Conservation (phyloP, 75 land plant species). For the Gnetum montanum region DNA sequence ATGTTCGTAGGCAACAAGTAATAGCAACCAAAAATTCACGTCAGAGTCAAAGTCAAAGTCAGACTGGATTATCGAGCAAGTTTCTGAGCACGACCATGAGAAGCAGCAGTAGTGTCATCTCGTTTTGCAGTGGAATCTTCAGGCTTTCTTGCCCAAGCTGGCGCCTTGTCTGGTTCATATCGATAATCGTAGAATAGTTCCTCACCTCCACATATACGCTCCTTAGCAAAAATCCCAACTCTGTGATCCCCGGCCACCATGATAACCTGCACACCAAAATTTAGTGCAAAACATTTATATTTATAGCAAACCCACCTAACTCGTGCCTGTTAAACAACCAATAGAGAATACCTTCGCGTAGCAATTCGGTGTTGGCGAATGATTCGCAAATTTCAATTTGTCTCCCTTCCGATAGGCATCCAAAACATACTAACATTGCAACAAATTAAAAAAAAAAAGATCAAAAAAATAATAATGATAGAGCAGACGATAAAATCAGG, state of each 20-base stretch:
- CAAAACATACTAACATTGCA: slow-evolving; percentile 69
- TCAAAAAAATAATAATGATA: background rate
- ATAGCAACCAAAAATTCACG: too few species aligned
- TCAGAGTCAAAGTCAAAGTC: background rate
- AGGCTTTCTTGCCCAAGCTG: slow-evolving; percentile 90
- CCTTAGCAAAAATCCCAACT: slow-evolving; percentile 98
- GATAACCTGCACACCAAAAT: slow-evolving; percentile 70
- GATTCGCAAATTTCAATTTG: slow-evolving; percentile 96
- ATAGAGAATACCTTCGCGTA: slow-evolving; percentile 77
- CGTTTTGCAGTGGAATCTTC: slow-evolving; percentile 57
- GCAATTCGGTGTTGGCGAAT: slow-evolving; percentile 97
- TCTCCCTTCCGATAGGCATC: slow-evolving; percentile 98
- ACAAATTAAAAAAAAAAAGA: background rate
- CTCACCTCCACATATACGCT: slow-evolving; percentile 82
- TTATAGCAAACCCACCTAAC: background rate
- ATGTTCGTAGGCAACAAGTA: too few species aligned
- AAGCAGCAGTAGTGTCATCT: slow-evolving; percentile 42
- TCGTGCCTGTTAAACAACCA: background rate
- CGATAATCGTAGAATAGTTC: slow-evolving; percentile 96
- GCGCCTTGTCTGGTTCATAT: slow-evolving; percentile 87
- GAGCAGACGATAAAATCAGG: too few species aligned
- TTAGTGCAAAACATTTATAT: background rate
- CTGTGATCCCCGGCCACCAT: slow-evolving; percentile 99
- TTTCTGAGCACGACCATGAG: slow-evolving; percentile 84
- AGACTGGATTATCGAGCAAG: slow-evolving; percentile 43